Percentiles rank a stretch among this genome's conserved stretches.
Evolutionary conservation across 176 grass and related monocot genomes (phyloP).

Genomic region (Zoysia pacifica): DNA sequence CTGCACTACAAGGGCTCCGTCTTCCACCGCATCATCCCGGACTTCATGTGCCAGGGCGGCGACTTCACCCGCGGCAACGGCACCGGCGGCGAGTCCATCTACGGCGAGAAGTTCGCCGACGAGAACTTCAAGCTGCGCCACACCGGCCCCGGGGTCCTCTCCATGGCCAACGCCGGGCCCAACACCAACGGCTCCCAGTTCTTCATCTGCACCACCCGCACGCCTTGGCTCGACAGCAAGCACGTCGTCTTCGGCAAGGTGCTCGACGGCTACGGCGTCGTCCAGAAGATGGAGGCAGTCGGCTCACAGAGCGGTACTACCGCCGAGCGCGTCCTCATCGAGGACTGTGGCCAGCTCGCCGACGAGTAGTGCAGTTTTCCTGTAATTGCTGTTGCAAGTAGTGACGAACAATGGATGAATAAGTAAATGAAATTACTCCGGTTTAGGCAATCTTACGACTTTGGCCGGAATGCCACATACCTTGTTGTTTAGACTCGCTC

Average conservation of each 20-base stretch:
- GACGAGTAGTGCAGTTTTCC: background rate
- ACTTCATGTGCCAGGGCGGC: conserved; percentile 80
- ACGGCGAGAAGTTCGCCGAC: conserved; percentile 60
- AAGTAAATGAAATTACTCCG: background rate
- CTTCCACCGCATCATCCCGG: conserved; percentile 75
- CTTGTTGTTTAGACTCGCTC: background rate
- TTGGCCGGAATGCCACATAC: background rate
- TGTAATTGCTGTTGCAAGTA: background rate
- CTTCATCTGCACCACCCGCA: conserved; percentile 36
- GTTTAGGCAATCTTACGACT: background rate
- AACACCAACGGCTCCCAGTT: conserved; percentile 78
- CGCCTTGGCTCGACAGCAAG: conserved; percentile 40
- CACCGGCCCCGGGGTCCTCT: conserved; percentile 57
- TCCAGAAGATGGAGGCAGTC: conserved; percentile 66
- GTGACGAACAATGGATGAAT: background rate
- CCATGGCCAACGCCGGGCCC: conserved; percentile 78
- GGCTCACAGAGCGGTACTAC: conserved; percentile 46
- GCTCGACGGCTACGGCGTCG: conserved; percentile 53
- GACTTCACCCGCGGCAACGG: conserved; percentile 79
- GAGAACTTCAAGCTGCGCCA: conserved; percentile 71
- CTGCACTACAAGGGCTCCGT: conserved; percentile 74
- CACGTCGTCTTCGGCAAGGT: conserved; percentile 84
- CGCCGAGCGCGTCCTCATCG: conserved; percentile 47
- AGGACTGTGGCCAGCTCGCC: conserved; percentile 64
- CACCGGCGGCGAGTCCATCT: conserved; percentile 76